Evolutionary conservation across 345 rosid genomes (phyloP).

Genomic region (Salix purpurea): DNA sequence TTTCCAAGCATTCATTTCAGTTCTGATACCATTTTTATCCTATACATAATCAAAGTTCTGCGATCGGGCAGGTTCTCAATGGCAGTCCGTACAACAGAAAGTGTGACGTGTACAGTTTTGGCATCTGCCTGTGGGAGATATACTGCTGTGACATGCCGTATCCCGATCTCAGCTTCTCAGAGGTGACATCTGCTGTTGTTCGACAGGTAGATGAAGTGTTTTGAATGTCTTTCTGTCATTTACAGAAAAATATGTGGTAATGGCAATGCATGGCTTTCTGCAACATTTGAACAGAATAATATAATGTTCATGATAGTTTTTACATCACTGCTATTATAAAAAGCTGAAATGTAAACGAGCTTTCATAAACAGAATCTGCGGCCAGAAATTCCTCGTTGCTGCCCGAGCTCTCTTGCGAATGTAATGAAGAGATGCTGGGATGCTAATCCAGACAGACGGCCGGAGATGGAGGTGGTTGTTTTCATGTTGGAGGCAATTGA

Average conservation of each 20-base stretch:
- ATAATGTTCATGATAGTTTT: background rate
- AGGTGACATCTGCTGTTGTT: slow-evolving; percentile 37
- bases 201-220: slow-evolving; percentile 27
- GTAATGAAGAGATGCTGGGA: slow-evolving; percentile 43
- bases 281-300: too few species aligned
- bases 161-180: slow-evolving; percentile 38
- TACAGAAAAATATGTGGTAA: too few species aligned
- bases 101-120: slow-evolving; percentile 40
- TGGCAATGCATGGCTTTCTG: too few species aligned
- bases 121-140: slow-evolving; percentile 44
- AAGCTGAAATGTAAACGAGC: background rate
- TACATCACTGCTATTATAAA: background rate
- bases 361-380: slow-evolving; percentile 28
- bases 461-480: slow-evolving; percentile 37
- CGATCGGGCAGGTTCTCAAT: slow-evolving; percentile 29
- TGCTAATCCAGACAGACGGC: slow-evolving; percentile 34
- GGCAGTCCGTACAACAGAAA: slow-evolving; percentile 35
- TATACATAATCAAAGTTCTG: background rate
- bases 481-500: slow-evolving; percentile 31
- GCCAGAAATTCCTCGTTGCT: slow-evolving; percentile 36
- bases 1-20: too few species aligned
- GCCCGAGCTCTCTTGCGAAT: slow-evolving; percentile 35
- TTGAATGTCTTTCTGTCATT: background rate
- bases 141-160: slow-evolving; percentile 44
- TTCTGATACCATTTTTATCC: too few species aligned